Evolutionary conservation across 371 early-diverging fungal species (phyloP), one percentile per base, ranked within the genome.

Genomic region (Saksenaea vasiformis): DNA sequence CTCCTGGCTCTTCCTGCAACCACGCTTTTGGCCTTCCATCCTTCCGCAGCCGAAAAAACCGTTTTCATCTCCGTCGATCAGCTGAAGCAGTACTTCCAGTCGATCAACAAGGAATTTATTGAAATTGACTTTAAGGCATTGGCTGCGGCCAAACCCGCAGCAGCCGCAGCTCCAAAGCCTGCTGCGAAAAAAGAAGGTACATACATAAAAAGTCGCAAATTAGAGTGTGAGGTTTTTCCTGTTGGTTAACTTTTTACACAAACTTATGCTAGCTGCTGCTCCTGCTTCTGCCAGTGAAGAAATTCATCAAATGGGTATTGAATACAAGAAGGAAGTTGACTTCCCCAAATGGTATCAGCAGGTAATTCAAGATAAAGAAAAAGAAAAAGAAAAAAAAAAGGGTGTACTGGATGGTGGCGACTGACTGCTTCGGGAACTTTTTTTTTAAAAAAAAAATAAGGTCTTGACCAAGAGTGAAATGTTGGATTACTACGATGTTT

Each of bases 401-500:
- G 53, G 47, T 11, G 9, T 9, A 7, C 10, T 15, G 19, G 5
- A 24, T 51, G 35, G n/a, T 14, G n/a, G 13, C 41, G 15, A 47
- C 22, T 35, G 24, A 1, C n/a, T n/a, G n/a, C 10, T 37, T 26
- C 34, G 35, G 36, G 22, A 22, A 34, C 15, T 37, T 14, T 54
- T 67, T n/a, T n/a, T n/a, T n/a, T n/a, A n/a, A n/a, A n/a, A n/a
- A n/a, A n/a, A n/a, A n/a, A n/a, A n/a, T n/a, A n/a, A 91, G 84
- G 91, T 93, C n/a, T 80, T 99, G 68, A 86, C 88, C 58, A 91
- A 93, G 71, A 91, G 95, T 62, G 99, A 99, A 76, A 95, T 99
- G 96, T 78, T 99, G 75, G 99, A 99, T 68, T 98, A 99, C 86
- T 99, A 99, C 81, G 97, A 98, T 75, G 93, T 99, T 38, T 93